phyloP scores from a whole-genome alignment of 306 rosid species.

The Begonia masoniana region DNA sequence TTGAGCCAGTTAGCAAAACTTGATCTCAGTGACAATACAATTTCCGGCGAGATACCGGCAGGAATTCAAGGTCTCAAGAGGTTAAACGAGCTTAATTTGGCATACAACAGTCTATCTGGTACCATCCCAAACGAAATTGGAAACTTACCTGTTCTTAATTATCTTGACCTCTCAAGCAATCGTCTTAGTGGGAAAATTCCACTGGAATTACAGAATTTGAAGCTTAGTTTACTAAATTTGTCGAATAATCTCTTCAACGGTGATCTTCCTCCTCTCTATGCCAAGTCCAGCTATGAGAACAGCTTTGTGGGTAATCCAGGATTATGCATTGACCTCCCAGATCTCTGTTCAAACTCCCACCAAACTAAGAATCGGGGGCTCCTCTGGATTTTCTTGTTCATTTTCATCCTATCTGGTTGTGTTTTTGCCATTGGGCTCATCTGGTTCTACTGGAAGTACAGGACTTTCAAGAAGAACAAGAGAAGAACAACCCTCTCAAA shows the following conservation, averaged over 20 bases:
- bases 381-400: constrained; percentile 33
- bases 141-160: constrained; percentile 48
- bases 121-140: constrained; percentile 47
- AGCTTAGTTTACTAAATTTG: constrained; percentile 47
- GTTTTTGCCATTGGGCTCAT: constrained; percentile 47
- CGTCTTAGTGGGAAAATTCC: constrained; percentile 47
- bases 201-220: constrained; percentile 45
- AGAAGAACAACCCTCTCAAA: constrained; percentile 28
- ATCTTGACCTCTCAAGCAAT: constrained; percentile 67
- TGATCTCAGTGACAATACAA: constrained; percentile 42
- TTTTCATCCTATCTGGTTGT: constrained; percentile 42
- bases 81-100: constrained; percentile 60
- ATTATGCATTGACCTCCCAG: constrained; percentile 38
- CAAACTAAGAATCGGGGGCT: constrained; percentile 23
- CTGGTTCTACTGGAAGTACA: constrained; percentile 46
- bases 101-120: constrained; percentile 41
- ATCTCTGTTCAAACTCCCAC: constrained; percentile 25
- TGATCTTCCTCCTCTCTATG: constrained; percentile 48
- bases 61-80: constrained; percentile 27
- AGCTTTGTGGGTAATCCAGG: constrained; percentile 62
- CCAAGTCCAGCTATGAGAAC: constrained; percentile 26
- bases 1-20: constrained; percentile 39
- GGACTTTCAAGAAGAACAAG: constrained; percentile 33
- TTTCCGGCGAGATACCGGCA: constrained; percentile 43
- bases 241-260: constrained; percentile 51